Evolutionary conservation across 805 yeast genomes (phyloP).

Genomic region (Candida loeiensis): DNA sequence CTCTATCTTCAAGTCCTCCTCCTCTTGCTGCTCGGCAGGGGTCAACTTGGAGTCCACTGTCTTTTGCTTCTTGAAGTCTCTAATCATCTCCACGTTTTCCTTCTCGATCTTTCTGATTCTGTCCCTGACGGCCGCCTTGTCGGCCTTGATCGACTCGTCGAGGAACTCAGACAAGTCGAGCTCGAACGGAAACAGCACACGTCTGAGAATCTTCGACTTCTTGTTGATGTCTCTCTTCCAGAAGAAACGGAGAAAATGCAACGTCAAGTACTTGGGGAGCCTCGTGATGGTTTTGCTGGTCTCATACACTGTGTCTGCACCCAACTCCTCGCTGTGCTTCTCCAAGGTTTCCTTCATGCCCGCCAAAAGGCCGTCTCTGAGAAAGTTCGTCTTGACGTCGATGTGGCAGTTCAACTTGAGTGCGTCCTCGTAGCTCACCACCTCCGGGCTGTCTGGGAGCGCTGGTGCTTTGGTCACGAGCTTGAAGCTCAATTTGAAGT

Average conservation of each 20-base stretch:
- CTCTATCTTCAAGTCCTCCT: slow-evolving; percentile 47
- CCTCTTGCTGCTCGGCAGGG: slow-evolving; percentile 54
- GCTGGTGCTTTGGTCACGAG: slow-evolving; percentile 60
- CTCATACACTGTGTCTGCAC: slow-evolving; percentile 67
- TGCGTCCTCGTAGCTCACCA: slow-evolving; percentile 45
- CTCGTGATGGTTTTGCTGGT: slow-evolving; percentile 60
- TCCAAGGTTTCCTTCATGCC: slow-evolving; percentile 75
- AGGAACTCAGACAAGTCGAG: slow-evolving; percentile 83
- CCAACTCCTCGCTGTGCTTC: slow-evolving; percentile 69
- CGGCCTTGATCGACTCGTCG: slow-evolving; percentile 68
- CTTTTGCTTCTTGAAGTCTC: slow-evolving; percentile 66
- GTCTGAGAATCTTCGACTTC: slow-evolving; percentile 90
- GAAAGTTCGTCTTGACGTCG: slow-evolving; percentile 75
- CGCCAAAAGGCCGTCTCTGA: slow-evolving; percentile 76
- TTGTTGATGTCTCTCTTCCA: slow-evolving; percentile 92
- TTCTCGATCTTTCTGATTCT: slow-evolving; percentile 72
- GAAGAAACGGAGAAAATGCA: slow-evolving; percentile 90
- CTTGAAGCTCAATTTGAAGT: slow-evolving; percentile 64
- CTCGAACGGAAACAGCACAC: slow-evolving; percentile 92
- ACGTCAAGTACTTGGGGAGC: slow-evolving; percentile 82
- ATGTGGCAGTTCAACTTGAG: slow-evolving; percentile 87
- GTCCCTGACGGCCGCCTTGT: slow-evolving; percentile 71
- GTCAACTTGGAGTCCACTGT: slow-evolving; percentile 31
- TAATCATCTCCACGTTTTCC: slow-evolving; percentile 63
- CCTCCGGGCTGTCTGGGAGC: slow-evolving; percentile 30